Base-by-base conservation (phyloP, 257 asterid species). In the Haberlea rhodopensis region DNA sequence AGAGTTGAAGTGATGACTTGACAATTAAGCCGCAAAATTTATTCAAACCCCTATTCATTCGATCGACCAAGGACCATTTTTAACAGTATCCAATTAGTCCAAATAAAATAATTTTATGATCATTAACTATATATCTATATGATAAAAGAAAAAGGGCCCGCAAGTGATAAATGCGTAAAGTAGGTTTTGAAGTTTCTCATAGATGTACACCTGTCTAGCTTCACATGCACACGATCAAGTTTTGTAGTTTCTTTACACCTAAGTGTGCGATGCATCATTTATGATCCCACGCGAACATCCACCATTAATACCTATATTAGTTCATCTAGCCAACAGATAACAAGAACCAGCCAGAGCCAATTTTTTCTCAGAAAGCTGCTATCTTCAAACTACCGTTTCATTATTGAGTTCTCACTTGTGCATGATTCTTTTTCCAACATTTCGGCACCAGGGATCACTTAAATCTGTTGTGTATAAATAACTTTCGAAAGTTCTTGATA, bases 111-210 rank as follows among this genome's bases (percentile, higher is more conserved):
- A n/a, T n/a, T n/a, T n/a, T n/a, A n/a, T n/a, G n/a, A n/a, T n/a
- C n/a, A n/a, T n/a, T n/a, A n/a, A n/a, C n/a, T n/a, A n/a, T n/a
- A n/a, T n/a, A n/a, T n/a, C n/a, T n/a, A n/a, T n/a, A n/a, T n/a
- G n/a, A n/a, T n/a, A n/a, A n/a, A n/a, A n/a, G n/a, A n/a, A n/a
- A n/a, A n/a, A n/a, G n/a, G n/a, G n/a, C n/a, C n/a, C n/a, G n/a
- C n/a, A n/a, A 29, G 60, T 61, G 78, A 65, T 83, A 49, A 86
- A 86, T 81, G 29, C 85, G 52, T 76, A 80, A 86, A 86, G 88
- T 64, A 0, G 56, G 48, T 53, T 69, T 75, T 67, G 57, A 49
- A 25, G 45, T 53, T 63, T 24, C 10, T 57, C 18, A 57, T 69
- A 68, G 34, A 40, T 37, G 69, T 61, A 62, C 59, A 65, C 64